These are phyloP conservation scores for Centrapalus pauciflorus DNA, from an alignment of 129 eudicot species.

Conservation along the genomic window DNA sequence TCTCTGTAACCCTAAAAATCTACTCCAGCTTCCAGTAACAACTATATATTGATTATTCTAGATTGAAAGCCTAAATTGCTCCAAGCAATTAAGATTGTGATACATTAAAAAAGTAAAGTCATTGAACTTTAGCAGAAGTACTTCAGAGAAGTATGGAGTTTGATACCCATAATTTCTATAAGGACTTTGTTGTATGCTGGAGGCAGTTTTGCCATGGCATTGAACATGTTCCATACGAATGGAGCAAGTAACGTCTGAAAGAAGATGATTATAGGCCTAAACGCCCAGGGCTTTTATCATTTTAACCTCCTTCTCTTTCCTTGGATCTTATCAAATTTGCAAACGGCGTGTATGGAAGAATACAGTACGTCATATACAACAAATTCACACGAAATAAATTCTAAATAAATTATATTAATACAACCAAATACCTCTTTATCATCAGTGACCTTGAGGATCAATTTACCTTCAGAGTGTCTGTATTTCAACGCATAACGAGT, in stretches of 20 bases:
- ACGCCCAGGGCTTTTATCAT: neutral
- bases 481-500: slow-evolving; percentile 87
- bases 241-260: no score
- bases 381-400: neutral
- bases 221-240: no score
- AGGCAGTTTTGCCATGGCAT: no score
- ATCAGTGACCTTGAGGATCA: slow-evolving; percentile 92
- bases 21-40: neutral
- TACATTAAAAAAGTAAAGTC: neutral
- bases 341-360: neutral
- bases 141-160: neutral
- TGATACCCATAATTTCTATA: neutral
- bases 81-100: neutral
- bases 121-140: neutral
- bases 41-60: neutral
- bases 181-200: neutral
- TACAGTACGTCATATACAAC: neutral
- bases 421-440: slow-evolving; percentile 75
- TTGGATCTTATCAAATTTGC: neutral
- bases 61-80: neutral
- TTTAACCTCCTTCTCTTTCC: neutral
- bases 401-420: neutral
- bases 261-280: neutral
- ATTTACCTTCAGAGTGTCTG: slow-evolving; percentile 88
- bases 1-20: neutral